Evolutionary conservation across 176 grass and related monocot species (phyloP), one percentile per base, ranked within the genome.

Genomic region (Poa pratensis): DNA sequence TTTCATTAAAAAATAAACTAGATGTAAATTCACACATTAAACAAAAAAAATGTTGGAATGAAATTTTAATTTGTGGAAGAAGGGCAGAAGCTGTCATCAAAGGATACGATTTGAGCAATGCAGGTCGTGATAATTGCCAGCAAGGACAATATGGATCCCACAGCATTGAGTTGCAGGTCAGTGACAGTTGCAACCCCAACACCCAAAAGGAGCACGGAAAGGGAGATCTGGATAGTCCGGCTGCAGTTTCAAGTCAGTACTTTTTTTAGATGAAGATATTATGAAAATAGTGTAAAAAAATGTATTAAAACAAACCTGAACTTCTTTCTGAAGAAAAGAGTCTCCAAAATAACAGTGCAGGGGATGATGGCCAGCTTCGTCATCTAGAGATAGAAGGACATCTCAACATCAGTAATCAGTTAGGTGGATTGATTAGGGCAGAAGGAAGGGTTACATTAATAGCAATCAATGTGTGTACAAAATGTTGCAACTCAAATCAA

Each of bases 101-200:
- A 99, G 97, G 97, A 99, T 99, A 99, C 97, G 57, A 99, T 99
- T 87, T 99, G 97, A 74, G 97, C 97, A 7, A 99, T 83, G 61
- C 97, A 99, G 81, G 97, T 99, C 15, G 97, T 96, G 78, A 99
- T 84, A 63, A 99, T 91, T 67, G 97, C 97, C 53, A 99, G 88
- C 49, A 99, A 64, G 63, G 97, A 99, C 79, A 99, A 69, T 91
- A 99, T 59, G 74, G 97, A 99, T 82, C 97, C 97, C 73, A 96
- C 84, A 63, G 77, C 53, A 91, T 99, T 99, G 37, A 99, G 93
- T 85, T 99, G 97, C 75, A 99, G 92, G 90, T 99, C 97, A 84
- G 97, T 99, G 37, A 99, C 85, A 34, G 97, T 99, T 92, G 97
- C 97, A 89, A 99, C 93, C 18, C 97, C 97, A 70, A 99, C 97